Conservation (phyloP, 2,329 filamentous ascomycete species). For the Diaporthe destruens region DNA sequence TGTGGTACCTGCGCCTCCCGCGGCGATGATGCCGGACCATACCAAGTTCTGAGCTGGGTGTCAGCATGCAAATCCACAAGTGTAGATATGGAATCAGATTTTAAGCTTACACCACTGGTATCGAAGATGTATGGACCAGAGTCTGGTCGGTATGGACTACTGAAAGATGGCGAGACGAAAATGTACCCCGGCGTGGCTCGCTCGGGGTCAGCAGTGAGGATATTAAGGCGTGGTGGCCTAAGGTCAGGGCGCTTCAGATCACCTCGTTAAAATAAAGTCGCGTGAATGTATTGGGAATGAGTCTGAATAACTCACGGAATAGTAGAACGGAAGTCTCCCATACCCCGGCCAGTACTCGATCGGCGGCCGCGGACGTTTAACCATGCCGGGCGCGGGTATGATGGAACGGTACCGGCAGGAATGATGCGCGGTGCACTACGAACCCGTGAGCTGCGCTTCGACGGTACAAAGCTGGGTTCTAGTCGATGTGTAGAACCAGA, state of each 20-base stretch:
- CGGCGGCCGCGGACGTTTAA: constrained; percentile 21
- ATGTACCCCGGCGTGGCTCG: constrained; percentile 32
- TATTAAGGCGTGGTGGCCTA: constrained; percentile 34
- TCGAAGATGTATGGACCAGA: constrained; percentile 37
- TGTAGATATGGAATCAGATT: no score
- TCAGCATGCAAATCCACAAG: background rate
- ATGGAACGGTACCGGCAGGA: background rate
- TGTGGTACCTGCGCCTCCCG: constrained; percentile 5
- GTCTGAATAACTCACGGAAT: constrained; percentile 20
- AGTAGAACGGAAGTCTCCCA: constrained; percentile 37
- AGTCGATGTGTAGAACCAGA: background rate
- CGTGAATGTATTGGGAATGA: background rate
- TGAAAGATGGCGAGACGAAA: constrained; percentile 26
- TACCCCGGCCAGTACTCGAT: constrained; percentile 28
- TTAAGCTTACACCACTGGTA: constrained; percentile 30
- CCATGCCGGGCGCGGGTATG: constrained; percentile 22
- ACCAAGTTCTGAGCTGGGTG: constrained; percentile 15
- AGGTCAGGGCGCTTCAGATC: constrained; percentile 33
- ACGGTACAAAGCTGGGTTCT: background rate
- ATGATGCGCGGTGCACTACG: background rate
- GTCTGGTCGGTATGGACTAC: constrained; percentile 31
- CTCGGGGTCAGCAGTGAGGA: constrained; percentile 15
- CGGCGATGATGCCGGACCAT: constrained; percentile 31
- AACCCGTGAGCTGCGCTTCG: background rate
- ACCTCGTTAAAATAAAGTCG: background rate